Evolutionary conservation across 805 yeast species (phyloP), one percentile per base, ranked within the genome.

Genomic region (Tetrapisispora iriomotensis): DNA sequence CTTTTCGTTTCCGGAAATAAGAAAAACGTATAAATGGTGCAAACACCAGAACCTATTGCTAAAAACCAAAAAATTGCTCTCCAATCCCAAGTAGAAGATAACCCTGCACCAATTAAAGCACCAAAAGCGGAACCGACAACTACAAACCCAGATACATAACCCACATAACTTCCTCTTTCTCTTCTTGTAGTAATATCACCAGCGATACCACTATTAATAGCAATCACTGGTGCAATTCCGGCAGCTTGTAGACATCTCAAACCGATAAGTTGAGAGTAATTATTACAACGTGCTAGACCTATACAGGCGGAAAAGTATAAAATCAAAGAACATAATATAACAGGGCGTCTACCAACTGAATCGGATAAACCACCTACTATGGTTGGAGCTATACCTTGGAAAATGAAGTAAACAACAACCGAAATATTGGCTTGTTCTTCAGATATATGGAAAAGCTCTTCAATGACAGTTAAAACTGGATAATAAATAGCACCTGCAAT

Each of bases 331-430:
- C 62, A 37, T 24, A 82, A 38, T 15, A 80, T 65, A 0, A 79
- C 67, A 0, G 92, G 87, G 36, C 95, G 62, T 50, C 94, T 70
- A 0, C 95, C 95, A 34, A 70, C 41, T 3, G 65, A 53, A 54
- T 86, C 96, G 0, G 90, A 82, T 18, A 83, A 49, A 4, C 77
- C 68, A 0, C 85, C 80, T 54, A 79, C 68, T 13, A 84, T 54
- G 1, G 82, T 70, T 0, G 96, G 96, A 0, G 82, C 61, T 0
- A 83, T 41, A 2, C 94, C 95, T 60, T 86, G 96, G 39, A 81
- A 70, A 9, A 83, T 56, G 37, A 82, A 70, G 50, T 85, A 86
- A 0, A 83, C 78, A 1, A 86, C 87, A 26, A 87, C 80, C 1
- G 94, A 75, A 13, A 82, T 50, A 52, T 85, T 82, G 39, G 78